Conservation (phyloP, 345 rosid genomes). For the Citrus sp. region DNA sequence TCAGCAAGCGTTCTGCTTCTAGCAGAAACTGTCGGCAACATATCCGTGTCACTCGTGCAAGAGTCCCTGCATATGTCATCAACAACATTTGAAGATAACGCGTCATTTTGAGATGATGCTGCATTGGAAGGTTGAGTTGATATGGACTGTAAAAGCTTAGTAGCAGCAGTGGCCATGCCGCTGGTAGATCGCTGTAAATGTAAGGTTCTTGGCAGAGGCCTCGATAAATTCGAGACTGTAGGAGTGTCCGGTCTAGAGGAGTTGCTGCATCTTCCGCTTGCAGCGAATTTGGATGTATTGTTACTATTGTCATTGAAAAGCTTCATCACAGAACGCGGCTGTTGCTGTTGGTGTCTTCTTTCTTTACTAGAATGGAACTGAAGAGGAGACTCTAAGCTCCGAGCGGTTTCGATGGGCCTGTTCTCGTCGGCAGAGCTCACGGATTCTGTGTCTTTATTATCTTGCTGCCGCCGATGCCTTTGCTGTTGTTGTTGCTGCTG, state of each 20-base stretch:
- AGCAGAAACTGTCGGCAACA: conserved; percentile 26
- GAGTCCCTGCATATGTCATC: neutral
- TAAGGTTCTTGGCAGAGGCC: conserved; percentile 18
- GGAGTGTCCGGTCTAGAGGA: conserved; percentile 34
- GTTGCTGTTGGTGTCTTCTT: conserved; percentile 14
- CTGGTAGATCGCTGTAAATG: conserved; percentile 24
- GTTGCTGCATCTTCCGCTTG: conserved; percentile 12
- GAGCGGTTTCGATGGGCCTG: conserved; percentile 32
- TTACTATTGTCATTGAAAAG: conserved; percentile 34
- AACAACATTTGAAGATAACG: neutral
- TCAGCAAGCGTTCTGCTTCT: conserved; percentile 22
- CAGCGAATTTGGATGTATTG: neutral
- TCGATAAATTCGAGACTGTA: conserved; percentile 8
- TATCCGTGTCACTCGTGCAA: conserved; percentile 21
- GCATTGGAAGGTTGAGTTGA: conserved; percentile 16
- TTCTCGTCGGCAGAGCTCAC: conserved; percentile 39
- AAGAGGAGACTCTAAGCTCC: conserved; percentile 53
- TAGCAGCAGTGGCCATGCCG: conserved; percentile 45
- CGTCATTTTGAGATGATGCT: conserved; percentile 1
- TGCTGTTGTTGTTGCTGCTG: conserved; percentile 14
- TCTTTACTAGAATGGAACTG: conserved; percentile 12
- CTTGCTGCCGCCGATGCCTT: conserved; percentile 42
- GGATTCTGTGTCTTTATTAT: conserved; percentile 28
- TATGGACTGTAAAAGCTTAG: conserved; percentile 54
- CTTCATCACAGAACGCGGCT: conserved; percentile 24